Base-by-base conservation (phyloP, 2,329 filamentous ascomycete species). In the Paraphaeosphaeria sporulosa region DNA sequence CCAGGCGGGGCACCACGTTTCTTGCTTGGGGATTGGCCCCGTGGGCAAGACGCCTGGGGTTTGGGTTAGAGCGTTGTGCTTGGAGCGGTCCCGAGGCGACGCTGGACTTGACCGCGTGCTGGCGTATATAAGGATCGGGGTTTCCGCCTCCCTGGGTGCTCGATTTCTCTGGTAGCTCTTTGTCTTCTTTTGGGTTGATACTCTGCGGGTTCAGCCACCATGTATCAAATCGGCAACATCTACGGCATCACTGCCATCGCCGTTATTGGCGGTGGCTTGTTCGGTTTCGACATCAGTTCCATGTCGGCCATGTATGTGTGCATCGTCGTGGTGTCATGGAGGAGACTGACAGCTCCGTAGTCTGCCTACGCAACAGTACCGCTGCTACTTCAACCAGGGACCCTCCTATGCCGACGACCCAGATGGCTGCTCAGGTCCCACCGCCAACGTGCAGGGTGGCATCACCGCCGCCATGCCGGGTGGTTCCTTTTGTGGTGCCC, bases 221-320 rank as follows among this genome's bases (percentile, higher is more conserved):
- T 72, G 71, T 73, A 73, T 65, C 70, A 75, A 53, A 82, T 86
- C 55, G 83, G 84, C 25, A 87, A 87, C 64, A 82, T 87, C 67
- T 87, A 88, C 70, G 74, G 83, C 58, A 85, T 87, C 64, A 83
- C 85, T 56, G 83, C 83, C 71, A 85, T 87, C 72, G 81, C 85
- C 73, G 82, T 86, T 63, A 82, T 83, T 80, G 89, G 89, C 66
- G 90, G 90, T 73, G 87, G 85, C 25, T 81, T 93, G 27, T 93
- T 93, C 71, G 91, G 91, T 68, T 93, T 93, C 73, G 91, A 93
- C 78, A 92, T 93, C 69, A 87, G 85, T 58, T 90, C 88, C 46
- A 92, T 93, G 89, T 88, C 86, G 59, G 79, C 80, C 10, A 80
- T 80, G 68, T 80, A 67, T 44, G 67, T 63, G 42, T n/a, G 43